These are phyloP conservation scores for Podospora pseudoanserina DNA, from an alignment of 495 filamentous ascomycete species.

Conservation along the genomic window DNA sequence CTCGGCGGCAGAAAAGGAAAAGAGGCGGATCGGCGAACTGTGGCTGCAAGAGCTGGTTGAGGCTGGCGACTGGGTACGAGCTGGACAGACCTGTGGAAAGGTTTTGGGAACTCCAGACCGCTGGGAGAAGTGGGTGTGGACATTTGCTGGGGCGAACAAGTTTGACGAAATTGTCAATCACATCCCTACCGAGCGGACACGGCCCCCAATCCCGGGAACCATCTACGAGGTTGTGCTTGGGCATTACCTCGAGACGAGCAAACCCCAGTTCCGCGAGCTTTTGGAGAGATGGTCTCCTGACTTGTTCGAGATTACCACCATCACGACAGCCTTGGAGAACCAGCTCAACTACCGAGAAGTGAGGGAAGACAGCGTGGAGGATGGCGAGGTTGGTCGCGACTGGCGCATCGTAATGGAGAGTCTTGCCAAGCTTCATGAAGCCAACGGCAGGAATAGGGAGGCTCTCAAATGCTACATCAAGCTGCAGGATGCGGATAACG, in stretches of 20 bases:
- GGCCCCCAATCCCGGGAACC: conserved; percentile 73
- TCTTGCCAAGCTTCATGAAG: conserved; percentile 78
- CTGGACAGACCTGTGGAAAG: conserved; percentile 72
- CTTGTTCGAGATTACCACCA: conserved; percentile 68
- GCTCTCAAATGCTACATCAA: conserved; percentile 85
- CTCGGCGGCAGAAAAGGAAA: conserved; percentile 79
- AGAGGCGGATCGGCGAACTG: conserved; percentile 83
- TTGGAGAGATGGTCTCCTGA: conserved; percentile 81
- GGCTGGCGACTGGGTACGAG: conserved; percentile 67
- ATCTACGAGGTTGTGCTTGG: conserved; percentile 83
- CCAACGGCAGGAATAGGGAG: conserved; percentile 71
- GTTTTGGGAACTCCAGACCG: conserved; percentile 71
- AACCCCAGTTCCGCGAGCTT: conserved; percentile 66
- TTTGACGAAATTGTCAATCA: conserved; percentile 84
- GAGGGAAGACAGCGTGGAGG: conserved; percentile 63
- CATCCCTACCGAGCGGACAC: conserved; percentile 69
- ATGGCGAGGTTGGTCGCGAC: conserved; percentile 62
- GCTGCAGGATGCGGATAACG: conserved; percentile 84
- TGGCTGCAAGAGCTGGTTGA: conserved; percentile 85
- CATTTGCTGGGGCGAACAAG: conserved; percentile 76
- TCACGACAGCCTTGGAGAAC: conserved; percentile 68
- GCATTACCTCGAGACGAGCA: conserved; percentile 75
- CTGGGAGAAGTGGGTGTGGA: conserved; percentile 95
- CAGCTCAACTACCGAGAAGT: conserved; percentile 67
- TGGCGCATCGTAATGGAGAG: conserved; percentile 82